Percentiles rank a stretch among this genome's conserved stretches.
phyloP scores from a whole-genome alignment of 2,329 filamentous ascomycete genomes.

The Fusarium luffae region DNA sequence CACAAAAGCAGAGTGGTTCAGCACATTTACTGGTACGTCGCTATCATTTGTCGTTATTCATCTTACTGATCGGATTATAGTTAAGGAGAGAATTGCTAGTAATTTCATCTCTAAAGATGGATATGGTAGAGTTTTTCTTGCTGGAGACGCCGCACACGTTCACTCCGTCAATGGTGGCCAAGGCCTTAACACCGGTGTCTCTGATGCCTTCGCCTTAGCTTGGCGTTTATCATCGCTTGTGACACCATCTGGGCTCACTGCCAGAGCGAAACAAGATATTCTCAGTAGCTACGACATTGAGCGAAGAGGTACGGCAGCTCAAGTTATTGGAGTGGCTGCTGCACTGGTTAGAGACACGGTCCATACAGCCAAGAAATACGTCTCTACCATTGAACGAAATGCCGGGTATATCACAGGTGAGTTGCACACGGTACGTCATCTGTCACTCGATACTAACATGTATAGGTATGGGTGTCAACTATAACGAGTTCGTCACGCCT shows the following conservation, averaged over 20 bases:
- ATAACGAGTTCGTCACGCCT: constrained; percentile 20
- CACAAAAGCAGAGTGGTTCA: constrained; percentile 60
- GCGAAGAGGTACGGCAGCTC: constrained; percentile 55
- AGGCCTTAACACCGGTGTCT: constrained; percentile 68
- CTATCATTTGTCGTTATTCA: too few species aligned
- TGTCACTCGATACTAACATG: neutral
- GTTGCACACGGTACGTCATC: neutral
- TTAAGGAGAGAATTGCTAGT: constrained; percentile 55
- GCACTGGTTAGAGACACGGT: constrained; percentile 58
- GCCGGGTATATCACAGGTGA: constrained; percentile 61
- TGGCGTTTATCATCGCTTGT: constrained; percentile 60
- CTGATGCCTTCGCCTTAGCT: constrained; percentile 64
- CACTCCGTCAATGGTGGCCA: constrained; percentile 67
- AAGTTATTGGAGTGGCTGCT: constrained; percentile 60
- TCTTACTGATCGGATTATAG: constrained; percentile 32
- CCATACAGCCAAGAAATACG: constrained; percentile 57
- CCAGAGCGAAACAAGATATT: constrained; percentile 36
- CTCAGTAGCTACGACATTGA: constrained; percentile 59
- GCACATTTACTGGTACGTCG: constrained; percentile 57
- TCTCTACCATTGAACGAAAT: constrained; percentile 59
- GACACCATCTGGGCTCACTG: constrained; percentile 34
- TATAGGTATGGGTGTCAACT: constrained; percentile 31
- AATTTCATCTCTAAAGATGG: constrained; percentile 55
- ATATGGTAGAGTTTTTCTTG: constrained; percentile 60
- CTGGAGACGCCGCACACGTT: constrained; percentile 68